These are phyloP conservation scores for Wickerhamomyces strasburgensis DNA, from an alignment of 805 yeast species.

Conservation along the genomic window DNA sequence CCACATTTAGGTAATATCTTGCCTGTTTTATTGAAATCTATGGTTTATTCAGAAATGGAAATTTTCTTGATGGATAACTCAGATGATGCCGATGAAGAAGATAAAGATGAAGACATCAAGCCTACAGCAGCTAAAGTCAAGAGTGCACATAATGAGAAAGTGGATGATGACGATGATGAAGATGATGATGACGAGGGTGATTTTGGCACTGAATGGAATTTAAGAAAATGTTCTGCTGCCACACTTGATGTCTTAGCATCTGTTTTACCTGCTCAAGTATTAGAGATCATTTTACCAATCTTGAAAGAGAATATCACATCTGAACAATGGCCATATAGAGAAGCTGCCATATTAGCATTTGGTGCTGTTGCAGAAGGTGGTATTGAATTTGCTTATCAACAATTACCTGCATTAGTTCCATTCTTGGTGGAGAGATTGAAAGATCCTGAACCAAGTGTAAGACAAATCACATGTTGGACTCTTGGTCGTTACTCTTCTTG, in stretches of 20 bases:
- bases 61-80: slow-evolving; percentile 61
- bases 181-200: slow-evolving; percentile 71
- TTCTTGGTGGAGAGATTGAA: slow-evolving; percentile 73
- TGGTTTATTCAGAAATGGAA: slow-evolving; percentile 87
- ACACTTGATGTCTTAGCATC: slow-evolving; percentile 79
- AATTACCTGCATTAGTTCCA: slow-evolving; percentile 78
- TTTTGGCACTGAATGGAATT: slow-evolving; percentile 75
- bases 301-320: slow-evolving; percentile 67
- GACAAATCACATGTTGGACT: slow-evolving; percentile 96
- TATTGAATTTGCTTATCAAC: slow-evolving; percentile 59
- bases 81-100: slow-evolving; percentile 74
- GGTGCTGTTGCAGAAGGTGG: slow-evolving; percentile 96
- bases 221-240: slow-evolving; percentile 93
- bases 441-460: slow-evolving; percentile 76
- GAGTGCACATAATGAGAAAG: slow-evolving; percentile 24
- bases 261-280: slow-evolving; percentile 59
- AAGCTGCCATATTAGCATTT: slow-evolving; percentile 87
- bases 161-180: slow-evolving; percentile 51
- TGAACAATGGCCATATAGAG: slow-evolving; percentile 82
- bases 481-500: slow-evolving; percentile 78
- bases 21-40: slow-evolving; percentile 73
- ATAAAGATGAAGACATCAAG: slow-evolving; percentile 79
- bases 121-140: slow-evolving; percentile 75
- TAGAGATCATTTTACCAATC: slow-evolving; percentile 65
- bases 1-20: slow-evolving; percentile 58